A percentile compares a stretch with the other conserved stretches of the same genome.
Conservation (phyloP, 2,329 filamentous ascomycete species). For the Arthroderma sp. region DNA sequence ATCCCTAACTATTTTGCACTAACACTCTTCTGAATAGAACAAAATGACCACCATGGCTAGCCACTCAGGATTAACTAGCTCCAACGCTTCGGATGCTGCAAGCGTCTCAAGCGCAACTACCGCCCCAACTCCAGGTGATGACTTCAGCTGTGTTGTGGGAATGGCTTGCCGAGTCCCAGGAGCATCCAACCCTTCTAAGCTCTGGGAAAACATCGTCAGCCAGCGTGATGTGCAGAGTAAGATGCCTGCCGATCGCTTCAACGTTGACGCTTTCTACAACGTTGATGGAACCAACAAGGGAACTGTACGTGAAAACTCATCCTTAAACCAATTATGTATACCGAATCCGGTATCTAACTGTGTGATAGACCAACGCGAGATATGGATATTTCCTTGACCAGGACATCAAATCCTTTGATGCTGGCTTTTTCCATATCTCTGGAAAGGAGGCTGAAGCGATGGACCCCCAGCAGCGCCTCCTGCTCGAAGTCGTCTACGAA, state of each 20-base stretch:
- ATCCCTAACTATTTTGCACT: not conserved
- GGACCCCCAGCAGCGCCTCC: constrained; percentile 21
- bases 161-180: constrained; percentile 8
- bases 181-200: constrained; percentile 5
- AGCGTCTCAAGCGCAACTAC: constrained; percentile 3
- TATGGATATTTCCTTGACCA: constrained; percentile 12
- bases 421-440: constrained; percentile 19
- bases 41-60: constrained; percentile 3
- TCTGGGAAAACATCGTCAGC: constrained; percentile 6
- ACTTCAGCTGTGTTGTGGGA: constrained; percentile 2
- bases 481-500: constrained; percentile 19
- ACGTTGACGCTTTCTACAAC: constrained; percentile 11
- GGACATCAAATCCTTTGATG: constrained; percentile 19
- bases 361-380: constrained; percentile 5
- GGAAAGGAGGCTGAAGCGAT: constrained; percentile 17
- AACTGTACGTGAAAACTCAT: constrained; percentile 2
- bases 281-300: constrained; percentile 7
- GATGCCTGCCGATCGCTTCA: constrained; percentile 7
- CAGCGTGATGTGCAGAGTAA: constrained; percentile 6
- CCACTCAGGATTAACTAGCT: constrained; percentile 1
- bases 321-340: not conserved
- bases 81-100: constrained; percentile 1
- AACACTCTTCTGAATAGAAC: not conserved
- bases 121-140: constrained; percentile 2
- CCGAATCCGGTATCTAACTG: not conserved